Evolutionary conservation across 1,139 yeast genomes (phyloP).

Genomic region (Kodamaea plutei): DNA sequence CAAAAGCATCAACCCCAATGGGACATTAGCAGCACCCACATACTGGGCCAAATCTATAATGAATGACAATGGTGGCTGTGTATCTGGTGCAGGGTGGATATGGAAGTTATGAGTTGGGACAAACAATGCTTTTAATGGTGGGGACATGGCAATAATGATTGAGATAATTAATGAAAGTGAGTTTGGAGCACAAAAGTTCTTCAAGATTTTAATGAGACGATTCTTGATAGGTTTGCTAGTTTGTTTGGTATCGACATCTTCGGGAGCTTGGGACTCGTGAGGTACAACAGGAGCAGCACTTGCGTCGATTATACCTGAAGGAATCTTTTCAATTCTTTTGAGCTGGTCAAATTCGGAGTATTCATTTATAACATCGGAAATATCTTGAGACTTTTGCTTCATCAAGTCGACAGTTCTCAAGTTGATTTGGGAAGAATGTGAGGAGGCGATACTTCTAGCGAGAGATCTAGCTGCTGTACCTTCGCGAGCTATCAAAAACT

Average conservation of each 20-base stretch:
- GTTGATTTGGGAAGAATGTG: slow-evolving; percentile 2
- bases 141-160: slow-evolving; percentile 71
- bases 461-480: slow-evolving; percentile 1
- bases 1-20: slow-evolving; percentile 71
- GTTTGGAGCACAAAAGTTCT: slow-evolving; percentile 67
- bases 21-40: slow-evolving; percentile 85
- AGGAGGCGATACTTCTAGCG: slow-evolving; percentile 11
- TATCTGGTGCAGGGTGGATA: slow-evolving; percentile 73
- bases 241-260: slow-evolving; percentile 2
- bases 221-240: slow-evolving; percentile 5
- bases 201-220: slow-evolving; percentile 20
- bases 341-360: slow-evolving; percentile 50
- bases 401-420: slow-evolving; percentile 29
- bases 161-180: slow-evolving; percentile 62
- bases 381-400: slow-evolving; percentile 46
- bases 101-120: slow-evolving; percentile 34
- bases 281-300: slow-evolving; percentile 13
- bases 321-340: slow-evolving; percentile 20
- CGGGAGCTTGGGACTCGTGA: slow-evolving; percentile 1
- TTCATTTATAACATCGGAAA: slow-evolving; percentile 55
- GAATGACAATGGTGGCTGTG: slow-evolving; percentile 76
- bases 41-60: slow-evolving; percentile 75
- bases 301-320: slow-evolving; percentile 11
- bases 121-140: slow-evolving; percentile 80
- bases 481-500: slow-evolving; percentile 9